phyloP scores from a whole-genome alignment of 2,329 filamentous ascomycete species.

The Monosporascus cannonballus region DNA sequence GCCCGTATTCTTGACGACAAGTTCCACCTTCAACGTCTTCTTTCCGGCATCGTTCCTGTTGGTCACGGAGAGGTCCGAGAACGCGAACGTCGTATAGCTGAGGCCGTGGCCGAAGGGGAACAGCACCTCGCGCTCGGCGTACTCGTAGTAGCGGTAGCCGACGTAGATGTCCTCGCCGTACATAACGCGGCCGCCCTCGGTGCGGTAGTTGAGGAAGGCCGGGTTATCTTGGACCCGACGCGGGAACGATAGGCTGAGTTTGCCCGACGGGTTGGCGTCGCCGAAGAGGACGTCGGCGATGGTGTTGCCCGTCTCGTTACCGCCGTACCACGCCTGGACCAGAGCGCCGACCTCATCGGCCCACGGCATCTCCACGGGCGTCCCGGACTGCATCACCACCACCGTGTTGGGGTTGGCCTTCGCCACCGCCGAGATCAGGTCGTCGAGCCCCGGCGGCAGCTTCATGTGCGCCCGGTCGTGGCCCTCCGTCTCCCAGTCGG shows the following conservation, averaged over 20 bases:
- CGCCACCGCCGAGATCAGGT: slow-evolving; percentile 60
- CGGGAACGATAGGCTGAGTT: slow-evolving; percentile 70
- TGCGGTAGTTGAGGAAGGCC: slow-evolving; percentile 67
- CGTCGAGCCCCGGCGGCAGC: slow-evolving; percentile 66
- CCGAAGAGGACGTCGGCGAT: slow-evolving; percentile 75
- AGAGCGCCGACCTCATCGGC: slow-evolving; percentile 49
- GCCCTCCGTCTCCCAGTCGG: slow-evolving; percentile 77
- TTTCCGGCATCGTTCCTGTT: slow-evolving; percentile 36
- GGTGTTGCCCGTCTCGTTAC: slow-evolving; percentile 79
- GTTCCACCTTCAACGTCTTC: slow-evolving; percentile 32
- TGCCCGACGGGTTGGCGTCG: slow-evolving; percentile 66
- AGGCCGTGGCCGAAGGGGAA: slow-evolving; percentile 79
- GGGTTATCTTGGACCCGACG: slow-evolving; percentile 63
- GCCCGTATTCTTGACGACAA: slow-evolving; percentile 59
- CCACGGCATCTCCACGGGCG: slow-evolving; percentile 69
- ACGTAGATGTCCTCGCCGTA: slow-evolving; percentile 80
- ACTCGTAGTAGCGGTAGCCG: slow-evolving; percentile 77
- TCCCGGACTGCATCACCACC: slow-evolving; percentile 73
- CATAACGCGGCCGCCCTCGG: slow-evolving; percentile 63
- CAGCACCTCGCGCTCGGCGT: slow-evolving; percentile 54
- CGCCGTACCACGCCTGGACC: slow-evolving; percentile 77
- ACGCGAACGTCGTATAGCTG: slow-evolving; percentile 66
- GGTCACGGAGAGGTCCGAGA: slow-evolving; percentile 42
- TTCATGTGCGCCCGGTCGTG: slow-evolving; percentile 73
- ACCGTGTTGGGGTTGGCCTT: slow-evolving; percentile 62